These are phyloP conservation scores for Populus hybrid DNA, from an alignment of 441 rosid genomes.

Conservation along the genomic window DNA sequence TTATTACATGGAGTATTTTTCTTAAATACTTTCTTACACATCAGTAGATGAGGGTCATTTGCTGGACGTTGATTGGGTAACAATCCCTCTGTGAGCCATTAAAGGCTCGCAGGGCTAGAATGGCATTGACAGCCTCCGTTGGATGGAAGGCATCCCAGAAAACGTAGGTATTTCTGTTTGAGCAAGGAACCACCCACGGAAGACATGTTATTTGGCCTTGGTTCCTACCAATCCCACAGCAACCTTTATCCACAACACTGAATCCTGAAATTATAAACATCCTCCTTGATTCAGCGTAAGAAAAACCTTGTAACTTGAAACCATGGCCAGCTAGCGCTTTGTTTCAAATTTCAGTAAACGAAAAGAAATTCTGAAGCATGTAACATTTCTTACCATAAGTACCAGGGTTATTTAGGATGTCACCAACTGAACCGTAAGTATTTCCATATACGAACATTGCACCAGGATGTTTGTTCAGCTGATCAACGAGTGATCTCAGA, in stretches of 20 bases:
- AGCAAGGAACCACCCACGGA: slow-evolving; percentile 51
- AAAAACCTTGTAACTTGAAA: not conserved
- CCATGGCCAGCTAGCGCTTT: not conserved
- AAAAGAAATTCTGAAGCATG: not conserved
- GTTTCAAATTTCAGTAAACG: not conserved
- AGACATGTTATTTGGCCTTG: slow-evolving; percentile 69
- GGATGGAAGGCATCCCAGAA: slow-evolving; percentile 94
- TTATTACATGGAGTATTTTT: not conserved
- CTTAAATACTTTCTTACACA: not conserved
- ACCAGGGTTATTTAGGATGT: slow-evolving; percentile 70
- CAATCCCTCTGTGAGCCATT: slow-evolving; percentile 52
- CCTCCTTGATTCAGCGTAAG: not conserved
- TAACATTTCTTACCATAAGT: slow-evolving; percentile 41
- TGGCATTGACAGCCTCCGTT: slow-evolving; percentile 52
- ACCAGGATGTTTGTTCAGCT: slow-evolving; percentile 57
- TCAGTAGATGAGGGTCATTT: slow-evolving; percentile 47
- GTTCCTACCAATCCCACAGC: slow-evolving; percentile 73
- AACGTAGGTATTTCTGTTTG: slow-evolving; percentile 36
- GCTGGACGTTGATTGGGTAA: slow-evolving; percentile 76
- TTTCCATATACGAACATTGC: slow-evolving; percentile 56
- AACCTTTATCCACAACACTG: slow-evolving; percentile 57
- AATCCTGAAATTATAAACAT: slow-evolving; percentile 43
- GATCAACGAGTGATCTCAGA: slow-evolving; percentile 55
- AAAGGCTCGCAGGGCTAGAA: slow-evolving; percentile 59
- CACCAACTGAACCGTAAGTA: slow-evolving; percentile 62